Evolutionary conservation across 106 monocot species (phyloP).

Genomic region (Acanthochlamys bracteata): DNA sequence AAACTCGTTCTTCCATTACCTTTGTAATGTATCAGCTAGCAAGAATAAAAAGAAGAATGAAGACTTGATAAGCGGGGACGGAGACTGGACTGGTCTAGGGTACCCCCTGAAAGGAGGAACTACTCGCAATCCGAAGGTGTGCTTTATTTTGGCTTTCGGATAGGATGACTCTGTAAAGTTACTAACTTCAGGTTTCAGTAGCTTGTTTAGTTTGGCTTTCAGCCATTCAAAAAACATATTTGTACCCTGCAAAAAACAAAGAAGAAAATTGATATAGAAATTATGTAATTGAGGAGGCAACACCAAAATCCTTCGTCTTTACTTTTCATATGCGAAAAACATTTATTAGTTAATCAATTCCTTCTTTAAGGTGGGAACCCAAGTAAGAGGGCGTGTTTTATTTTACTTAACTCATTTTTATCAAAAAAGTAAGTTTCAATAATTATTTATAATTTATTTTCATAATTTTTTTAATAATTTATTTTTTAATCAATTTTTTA

Average conservation of each 20-base stretch:
- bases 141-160: constrained; percentile 6
- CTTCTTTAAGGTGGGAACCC: too few relatives aligned
- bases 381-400: too few relatives aligned
- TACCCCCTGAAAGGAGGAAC: background rate
- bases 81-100: background rate
- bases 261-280: too few relatives aligned
- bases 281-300: too few relatives aligned
- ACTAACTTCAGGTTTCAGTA: constrained; percentile 6
- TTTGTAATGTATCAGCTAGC: background rate
- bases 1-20: background rate
- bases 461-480: too few relatives aligned
- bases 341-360: too few relatives aligned
- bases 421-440: too few relatives aligned
- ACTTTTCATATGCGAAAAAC: too few relatives aligned
- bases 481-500: too few relatives aligned
- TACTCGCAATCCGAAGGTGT: background rate
- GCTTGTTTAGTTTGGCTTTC: background rate
- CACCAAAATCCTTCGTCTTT: too few relatives aligned
- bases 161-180: constrained; percentile 2
- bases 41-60: background rate
- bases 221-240: background rate
- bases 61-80: background rate
- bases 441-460: too few relatives aligned
- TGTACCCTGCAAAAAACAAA: background rate
- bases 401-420: too few relatives aligned